Evolutionary conservation across 2,329 filamentous ascomycete species (phyloP).

Genomic region (Aspergillus ochraceus): DNA sequence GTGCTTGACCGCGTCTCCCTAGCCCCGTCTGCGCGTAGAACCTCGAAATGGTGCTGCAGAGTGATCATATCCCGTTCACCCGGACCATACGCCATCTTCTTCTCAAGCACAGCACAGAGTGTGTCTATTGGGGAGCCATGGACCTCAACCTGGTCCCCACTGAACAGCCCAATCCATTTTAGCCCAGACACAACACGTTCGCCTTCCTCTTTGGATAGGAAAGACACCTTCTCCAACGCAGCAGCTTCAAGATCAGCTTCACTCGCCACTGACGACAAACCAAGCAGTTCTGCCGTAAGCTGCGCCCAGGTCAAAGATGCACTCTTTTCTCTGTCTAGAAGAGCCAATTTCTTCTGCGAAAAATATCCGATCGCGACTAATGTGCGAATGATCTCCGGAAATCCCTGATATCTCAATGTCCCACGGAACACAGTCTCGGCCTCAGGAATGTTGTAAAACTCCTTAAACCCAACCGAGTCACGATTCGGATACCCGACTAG

Average conservation of each 20-base stretch:
- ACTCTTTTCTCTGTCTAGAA: not conserved
- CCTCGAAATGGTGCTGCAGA: conserved; percentile 1
- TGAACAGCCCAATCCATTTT: not conserved
- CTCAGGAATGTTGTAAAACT: conserved; percentile 6
- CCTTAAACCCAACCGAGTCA: not conserved
- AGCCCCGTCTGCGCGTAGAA: not conserved
- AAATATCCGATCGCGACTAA: conserved; percentile 6
- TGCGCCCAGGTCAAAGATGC: not conserved
- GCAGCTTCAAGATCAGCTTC: not conserved
- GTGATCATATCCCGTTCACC: conserved; percentile 8
- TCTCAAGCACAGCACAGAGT: conserved; percentile 2
- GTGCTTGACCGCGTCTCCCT: not conserved
- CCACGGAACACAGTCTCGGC: conserved; percentile 2
- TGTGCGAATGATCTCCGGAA: conserved; percentile 1
- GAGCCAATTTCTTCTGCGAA: not conserved
- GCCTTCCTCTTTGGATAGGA: not conserved
- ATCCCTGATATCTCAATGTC: conserved; percentile 5
- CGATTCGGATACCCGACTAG: conserved; percentile 7
- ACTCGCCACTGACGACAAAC: not conserved
- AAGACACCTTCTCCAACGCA: not conserved
- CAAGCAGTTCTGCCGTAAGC: not conserved
- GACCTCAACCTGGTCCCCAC: not conserved
- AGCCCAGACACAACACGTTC: not conserved
- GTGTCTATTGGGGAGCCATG: conserved; percentile 1
- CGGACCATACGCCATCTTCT: conserved; percentile 2